Evolutionary conservation across 768 basidiomycete species (phyloP).

Genomic region (Amanita phalloides): DNA sequence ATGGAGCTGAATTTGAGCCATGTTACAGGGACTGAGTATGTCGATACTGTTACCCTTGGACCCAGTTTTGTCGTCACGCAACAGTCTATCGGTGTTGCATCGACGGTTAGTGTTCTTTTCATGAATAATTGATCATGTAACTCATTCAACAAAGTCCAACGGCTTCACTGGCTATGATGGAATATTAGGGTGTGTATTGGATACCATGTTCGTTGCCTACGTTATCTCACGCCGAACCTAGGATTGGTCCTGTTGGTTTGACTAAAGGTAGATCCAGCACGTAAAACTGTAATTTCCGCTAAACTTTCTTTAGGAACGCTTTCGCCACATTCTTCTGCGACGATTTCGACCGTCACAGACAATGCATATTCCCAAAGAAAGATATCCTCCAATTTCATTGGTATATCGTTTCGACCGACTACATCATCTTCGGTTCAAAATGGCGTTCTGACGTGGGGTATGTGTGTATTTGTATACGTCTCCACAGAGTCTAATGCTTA

Average conservation of each 20-base stretch:
- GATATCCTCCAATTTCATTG: constrained; percentile 30
- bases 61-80: constrained; percentile 31
- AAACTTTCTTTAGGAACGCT: constrained; percentile 19
- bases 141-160: constrained; percentile 11
- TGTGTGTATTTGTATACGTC: constrained; percentile 13
- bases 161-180: constrained; percentile 49
- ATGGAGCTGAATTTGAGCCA: not conserved
- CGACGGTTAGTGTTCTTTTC: constrained; percentile 11
- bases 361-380: constrained; percentile 32
- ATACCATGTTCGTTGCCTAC: too few species aligned
- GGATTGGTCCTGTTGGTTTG: constrained; percentile 51
- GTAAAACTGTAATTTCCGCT: not conserved
- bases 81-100: constrained; percentile 57
- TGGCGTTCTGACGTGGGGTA: constrained; percentile 47
- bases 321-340: constrained; percentile 14
- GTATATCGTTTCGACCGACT: constrained; percentile 43
- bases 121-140: not conserved
- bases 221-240: constrained; percentile 11
- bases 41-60: constrained; percentile 45
- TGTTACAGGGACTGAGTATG: constrained; percentile 30
- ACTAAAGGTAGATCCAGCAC: constrained; percentile 25
- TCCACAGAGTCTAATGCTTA: constrained; percentile 9
- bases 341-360: constrained; percentile 48
- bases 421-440: constrained; percentile 19
- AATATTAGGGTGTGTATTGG: constrained; percentile 42